Evolutionary conservation across 2,329 filamentous ascomycete genomes (phyloP).

Genomic region (Metarhizium humberi): DNA sequence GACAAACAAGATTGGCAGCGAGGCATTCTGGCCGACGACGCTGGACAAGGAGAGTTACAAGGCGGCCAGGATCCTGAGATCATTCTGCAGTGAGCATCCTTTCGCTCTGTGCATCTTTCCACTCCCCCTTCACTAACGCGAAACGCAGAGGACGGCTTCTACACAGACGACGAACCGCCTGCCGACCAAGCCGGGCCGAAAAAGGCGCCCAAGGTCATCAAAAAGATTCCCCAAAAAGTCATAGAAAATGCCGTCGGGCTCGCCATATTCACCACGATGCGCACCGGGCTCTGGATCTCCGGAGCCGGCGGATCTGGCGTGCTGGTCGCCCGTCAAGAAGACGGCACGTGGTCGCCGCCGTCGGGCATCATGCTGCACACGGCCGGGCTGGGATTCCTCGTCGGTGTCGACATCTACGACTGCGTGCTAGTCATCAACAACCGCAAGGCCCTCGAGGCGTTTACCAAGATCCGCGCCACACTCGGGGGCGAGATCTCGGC

Average conservation of each 20-base stretch:
- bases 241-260: slow-evolving; percentile 57
- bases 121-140: not conserved
- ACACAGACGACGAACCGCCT: slow-evolving; percentile 24
- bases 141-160: slow-evolving; percentile 42
- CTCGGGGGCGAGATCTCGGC: slow-evolving; percentile 71
- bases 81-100: slow-evolving; percentile 49
- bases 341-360: slow-evolving; percentile 68
- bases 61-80: slow-evolving; percentile 71
- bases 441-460: slow-evolving; percentile 62
- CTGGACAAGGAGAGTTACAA: slow-evolving; percentile 86
- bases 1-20: slow-evolving; percentile 68
- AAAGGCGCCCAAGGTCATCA: slow-evolving; percentile 34
- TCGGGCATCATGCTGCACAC: slow-evolving; percentile 76
- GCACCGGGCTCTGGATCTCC: slow-evolving; percentile 56
- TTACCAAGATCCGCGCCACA: slow-evolving; percentile 64
- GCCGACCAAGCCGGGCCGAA: slow-evolving; percentile 23
- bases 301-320: slow-evolving; percentile 59
- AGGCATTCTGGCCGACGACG: slow-evolving; percentile 79
- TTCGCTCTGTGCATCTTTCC: not conserved
- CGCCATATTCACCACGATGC: slow-evolving; percentile 63
- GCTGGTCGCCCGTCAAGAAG: slow-evolving; percentile 50
- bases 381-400: slow-evolving; percentile 66
- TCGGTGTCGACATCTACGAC: slow-evolving; percentile 80
- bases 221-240: slow-evolving; percentile 46
- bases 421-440: slow-evolving; percentile 81